Base-by-base conservation (phyloP, 140 eudicot genomes). In the Erigeron philadelphicus region DNA sequence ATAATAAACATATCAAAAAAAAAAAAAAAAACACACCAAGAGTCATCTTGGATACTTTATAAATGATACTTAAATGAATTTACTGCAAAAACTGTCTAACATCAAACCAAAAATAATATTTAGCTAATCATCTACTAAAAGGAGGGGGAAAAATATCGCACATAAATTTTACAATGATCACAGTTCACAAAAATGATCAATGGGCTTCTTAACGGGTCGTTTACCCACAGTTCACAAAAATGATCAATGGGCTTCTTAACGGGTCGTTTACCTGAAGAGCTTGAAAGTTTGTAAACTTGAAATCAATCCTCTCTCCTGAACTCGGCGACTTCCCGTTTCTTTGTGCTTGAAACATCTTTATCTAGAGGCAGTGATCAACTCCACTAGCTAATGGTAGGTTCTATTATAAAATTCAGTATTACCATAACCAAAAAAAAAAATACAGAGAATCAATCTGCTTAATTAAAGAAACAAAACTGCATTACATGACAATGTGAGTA, bases 271-370 rank as follows among this genome's bases (percentile, higher is more conserved):
- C 97, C 96, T 88, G 94, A 55, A 90, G 81, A 75, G 94, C 95
- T 70, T 91, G 97, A 17, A 91, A 81, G 63, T 79, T 77, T 78
- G 95, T 88, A 74, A 91, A 88, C 46, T 76, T 86, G 82, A 88
- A 91, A 78, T 90, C 94, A 75, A 87, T 61, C 76, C 78, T 80
- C 61, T 81, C 88, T 23, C 81, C 82, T 18, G 85, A 78, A 40
- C 64, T 75, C n/a, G 82, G 72, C 6, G 78, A 62, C 69, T 79
- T 80, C 66, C 81, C 83, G 38, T 75, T 87, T 82, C 82, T 85
- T 67, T 85, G 86, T 35, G 71, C 52, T 74, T 78, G 84, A 74
- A 80, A 85, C 97, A 90, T 80, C 53, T 41, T 72, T 49, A 60
- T 64, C 66, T 31, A 31, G 38, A 31, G 38, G 38, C 38, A 31